phyloP scores from a whole-genome alignment of 345 rosid genomes.

The Populus tremula region DNA sequence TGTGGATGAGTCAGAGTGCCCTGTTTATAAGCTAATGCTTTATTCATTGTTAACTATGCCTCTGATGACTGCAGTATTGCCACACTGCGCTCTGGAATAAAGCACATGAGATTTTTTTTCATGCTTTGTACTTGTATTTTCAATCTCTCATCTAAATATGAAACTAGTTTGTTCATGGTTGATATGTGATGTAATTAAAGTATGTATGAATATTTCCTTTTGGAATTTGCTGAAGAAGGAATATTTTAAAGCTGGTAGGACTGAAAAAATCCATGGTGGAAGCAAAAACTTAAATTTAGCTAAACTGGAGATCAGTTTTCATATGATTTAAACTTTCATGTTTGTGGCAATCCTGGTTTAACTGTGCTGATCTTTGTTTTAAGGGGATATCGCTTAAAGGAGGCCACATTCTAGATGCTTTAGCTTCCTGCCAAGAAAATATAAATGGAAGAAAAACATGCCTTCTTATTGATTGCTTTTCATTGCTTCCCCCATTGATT shows the following conservation, averaged over 20 bases:
- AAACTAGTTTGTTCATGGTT: neutral
- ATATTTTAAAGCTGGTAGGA: neutral
- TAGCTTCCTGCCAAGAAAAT: conserved; percentile 61
- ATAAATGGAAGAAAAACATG: neutral
- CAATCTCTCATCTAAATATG: neutral
- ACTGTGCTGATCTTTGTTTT: conserved; percentile 11
- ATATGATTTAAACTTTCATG: neutral
- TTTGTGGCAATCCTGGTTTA: neutral
- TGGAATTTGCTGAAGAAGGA: neutral
- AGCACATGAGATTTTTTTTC: neutral
- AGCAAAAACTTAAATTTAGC: neutral
- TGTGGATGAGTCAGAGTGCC: neutral
- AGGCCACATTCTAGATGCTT: conserved; percentile 91
- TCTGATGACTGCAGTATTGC: neutral
- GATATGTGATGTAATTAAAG: neutral
- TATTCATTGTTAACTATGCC: neutral
- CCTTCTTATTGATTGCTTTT: neutral
- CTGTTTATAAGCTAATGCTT: neutral
- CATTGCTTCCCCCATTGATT: neutral
- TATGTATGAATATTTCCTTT: neutral
- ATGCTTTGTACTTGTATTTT: neutral
- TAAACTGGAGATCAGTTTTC: neutral
- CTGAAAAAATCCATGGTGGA: neutral
- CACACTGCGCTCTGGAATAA: neutral
- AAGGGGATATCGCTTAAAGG: conserved; percentile 97